These are phyloP conservation scores for Ogataea naganishii DNA, from an alignment of 805 yeast species.

Conservation along the genomic window DNA sequence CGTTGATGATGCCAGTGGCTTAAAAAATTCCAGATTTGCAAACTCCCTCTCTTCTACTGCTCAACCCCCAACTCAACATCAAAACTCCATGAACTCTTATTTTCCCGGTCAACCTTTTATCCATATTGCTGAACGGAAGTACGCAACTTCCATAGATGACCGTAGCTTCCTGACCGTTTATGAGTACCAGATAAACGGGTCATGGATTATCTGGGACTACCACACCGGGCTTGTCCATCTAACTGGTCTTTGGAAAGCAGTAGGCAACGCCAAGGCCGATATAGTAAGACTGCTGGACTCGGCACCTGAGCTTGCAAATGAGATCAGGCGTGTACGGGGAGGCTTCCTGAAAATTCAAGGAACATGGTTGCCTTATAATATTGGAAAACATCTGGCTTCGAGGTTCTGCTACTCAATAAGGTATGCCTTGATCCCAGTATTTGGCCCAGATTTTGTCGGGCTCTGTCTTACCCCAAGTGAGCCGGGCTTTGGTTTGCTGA, in stretches of 20 bases:
- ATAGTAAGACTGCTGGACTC: constrained; percentile 62
- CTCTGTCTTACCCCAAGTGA: constrained; percentile 52
- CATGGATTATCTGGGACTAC: constrained; percentile 82
- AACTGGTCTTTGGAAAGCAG: constrained; percentile 81
- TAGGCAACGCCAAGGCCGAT: constrained; percentile 65
- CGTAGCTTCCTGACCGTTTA: constrained; percentile 61
- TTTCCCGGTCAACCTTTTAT: no score
- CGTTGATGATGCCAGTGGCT: no score
- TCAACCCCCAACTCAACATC: no score
- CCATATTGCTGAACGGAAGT: constrained; percentile 37
- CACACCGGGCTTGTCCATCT: constrained; percentile 79
- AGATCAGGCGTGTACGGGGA: constrained; percentile 72
- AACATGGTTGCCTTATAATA: constrained; percentile 75
- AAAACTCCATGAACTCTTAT: no score
- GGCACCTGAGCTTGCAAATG: constrained; percentile 55
- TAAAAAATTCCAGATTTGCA: no score
- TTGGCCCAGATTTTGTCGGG: constrained; percentile 62
- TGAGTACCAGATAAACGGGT: constrained; percentile 60
- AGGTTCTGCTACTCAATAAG: constrained; percentile 75
- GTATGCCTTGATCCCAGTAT: constrained; percentile 67
- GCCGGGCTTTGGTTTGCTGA: constrained; percentile 57
- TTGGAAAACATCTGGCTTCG: constrained; percentile 60
- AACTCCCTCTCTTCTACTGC: no score
- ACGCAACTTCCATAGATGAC: constrained; percentile 68
- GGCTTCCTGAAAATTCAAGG: constrained; percentile 92